These are phyloP conservation scores for Globisporangium irregulare DNA, from an alignment of 352 stramenopile genomes.

Conservation along the genomic window DNA sequence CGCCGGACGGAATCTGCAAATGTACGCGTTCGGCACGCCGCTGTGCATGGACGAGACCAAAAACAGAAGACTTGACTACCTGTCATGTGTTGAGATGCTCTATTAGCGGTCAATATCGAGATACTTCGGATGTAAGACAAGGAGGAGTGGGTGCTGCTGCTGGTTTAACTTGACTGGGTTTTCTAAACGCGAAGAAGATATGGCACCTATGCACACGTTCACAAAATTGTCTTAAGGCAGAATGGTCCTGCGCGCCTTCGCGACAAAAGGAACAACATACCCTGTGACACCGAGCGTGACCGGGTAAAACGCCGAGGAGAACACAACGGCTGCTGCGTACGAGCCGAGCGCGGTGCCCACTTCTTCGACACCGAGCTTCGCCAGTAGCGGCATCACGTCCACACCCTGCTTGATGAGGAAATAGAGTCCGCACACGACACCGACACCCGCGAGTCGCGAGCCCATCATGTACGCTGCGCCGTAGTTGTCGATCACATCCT, in stretches of 20 bases:
- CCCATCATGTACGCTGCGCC: constrained; percentile 88
- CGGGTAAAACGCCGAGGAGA: constrained; percentile 76
- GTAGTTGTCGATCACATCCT: constrained; percentile 82
- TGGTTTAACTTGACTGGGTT: no score
- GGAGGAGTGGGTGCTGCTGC: no score
- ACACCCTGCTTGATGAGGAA: constrained; percentile 78
- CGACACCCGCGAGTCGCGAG: constrained; percentile 73
- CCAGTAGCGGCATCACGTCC: constrained; percentile 75
- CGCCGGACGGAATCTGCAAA: background rate
- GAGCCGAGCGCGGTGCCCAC: constrained; percentile 66
- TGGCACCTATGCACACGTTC: background rate
- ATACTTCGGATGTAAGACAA: no score
- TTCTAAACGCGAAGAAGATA: no score
- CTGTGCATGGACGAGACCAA: background rate
- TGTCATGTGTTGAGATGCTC: constrained; percentile 1
- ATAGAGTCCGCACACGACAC: constrained; percentile 74
- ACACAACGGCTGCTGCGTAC: constrained; percentile 78
- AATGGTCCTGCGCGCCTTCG: constrained; percentile 51
- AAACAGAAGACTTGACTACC: background rate
- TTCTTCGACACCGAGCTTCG: constrained; percentile 66
- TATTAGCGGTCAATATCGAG: background rate
- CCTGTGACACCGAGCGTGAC: constrained; percentile 73
- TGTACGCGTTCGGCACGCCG: constrained; percentile 6
- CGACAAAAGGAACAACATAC: constrained; percentile 70
- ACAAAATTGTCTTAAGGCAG: constrained; percentile 27